phyloP scores from a whole-genome alignment of 1,284 basidiomycete species.

The Porogramme epimiltina region DNA sequence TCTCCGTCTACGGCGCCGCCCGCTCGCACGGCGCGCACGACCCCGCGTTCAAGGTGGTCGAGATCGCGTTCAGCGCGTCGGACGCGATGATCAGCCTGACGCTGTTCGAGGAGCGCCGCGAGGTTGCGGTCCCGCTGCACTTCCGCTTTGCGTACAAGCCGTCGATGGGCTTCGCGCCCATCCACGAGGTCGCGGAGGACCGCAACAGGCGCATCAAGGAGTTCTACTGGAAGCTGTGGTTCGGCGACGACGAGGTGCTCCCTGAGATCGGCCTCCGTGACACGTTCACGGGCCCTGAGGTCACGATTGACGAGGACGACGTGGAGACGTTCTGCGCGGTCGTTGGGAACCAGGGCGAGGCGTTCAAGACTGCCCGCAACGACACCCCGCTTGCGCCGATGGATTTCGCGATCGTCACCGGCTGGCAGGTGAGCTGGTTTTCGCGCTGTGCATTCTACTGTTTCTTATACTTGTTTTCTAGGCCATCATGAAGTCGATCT shows the following conservation, averaged over 20 bases:
- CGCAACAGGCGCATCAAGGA: constrained; percentile 94
- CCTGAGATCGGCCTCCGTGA: constrained; percentile 78
- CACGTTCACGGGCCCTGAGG: constrained; percentile 83
- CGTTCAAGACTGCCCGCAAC: constrained; percentile 80
- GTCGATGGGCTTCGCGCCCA: constrained; percentile 87
- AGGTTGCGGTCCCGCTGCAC: constrained; percentile 76
- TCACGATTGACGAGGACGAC: constrained; percentile 73
- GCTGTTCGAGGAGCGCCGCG: constrained; percentile 84
- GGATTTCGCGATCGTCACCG: constrained; percentile 98
- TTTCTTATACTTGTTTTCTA: constrained; percentile 33
- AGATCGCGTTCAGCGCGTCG: constrained; percentile 64
- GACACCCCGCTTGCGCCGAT: constrained; percentile 85
- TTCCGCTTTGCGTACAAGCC: constrained; percentile 90
- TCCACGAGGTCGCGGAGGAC: constrained; percentile 86
- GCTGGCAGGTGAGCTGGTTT: constrained; percentile 80
- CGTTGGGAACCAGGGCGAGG: constrained; percentile 90
- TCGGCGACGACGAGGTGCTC: constrained; percentile 79
- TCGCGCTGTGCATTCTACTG: constrained; percentile 3
- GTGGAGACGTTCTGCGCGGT: constrained; percentile 93
- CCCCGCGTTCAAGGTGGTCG: constrained; percentile 80
- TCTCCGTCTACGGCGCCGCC: constrained; percentile 75
- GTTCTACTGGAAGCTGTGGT: constrained; percentile 98
- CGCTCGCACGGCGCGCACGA: constrained; percentile 82
- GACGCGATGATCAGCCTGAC: constrained; percentile 72
- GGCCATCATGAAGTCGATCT: constrained; percentile 97